Evolutionary conservation across 2,329 filamentous ascomycete genomes (phyloP), one percentile per base, ranked within the genome.

Genomic region (Chaetomiaceae sp.): DNA sequence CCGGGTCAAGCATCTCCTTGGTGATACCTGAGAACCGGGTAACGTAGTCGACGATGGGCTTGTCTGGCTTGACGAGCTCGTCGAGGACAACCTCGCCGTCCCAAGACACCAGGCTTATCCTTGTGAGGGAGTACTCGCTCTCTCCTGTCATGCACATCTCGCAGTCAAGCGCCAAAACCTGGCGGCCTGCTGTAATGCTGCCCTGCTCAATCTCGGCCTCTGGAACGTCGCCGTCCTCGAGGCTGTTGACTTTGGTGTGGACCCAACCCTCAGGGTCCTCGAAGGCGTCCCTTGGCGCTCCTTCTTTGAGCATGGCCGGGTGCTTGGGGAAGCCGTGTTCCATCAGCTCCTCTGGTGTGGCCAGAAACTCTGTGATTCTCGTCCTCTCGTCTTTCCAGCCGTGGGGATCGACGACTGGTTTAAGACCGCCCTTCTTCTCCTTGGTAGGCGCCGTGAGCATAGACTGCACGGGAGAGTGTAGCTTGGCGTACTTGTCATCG

Each of bases 81-180:
- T 99, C 94, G 47, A 97, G 72, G 15, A 96, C 77, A 9, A 88
- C 80, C 31, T 83, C 81, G 45, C 91, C 91, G 61, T 91, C 83
- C 92, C 94, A 99, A 56, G 84, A 76, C 7, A 99, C 75, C 36
- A 97, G 70, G 67, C 91, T 96, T 67, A 97, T 87, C 53, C 94
- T 84, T 1, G 94, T 95, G 39, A 99, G 82, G 33, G 91, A 89
- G 59, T 87, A 89, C 60, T 89, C 82, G 44, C 84, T 84, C 56
- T 87, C 83, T 55, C 85, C 88, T 2, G 91, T 95, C 72, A 90
- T 85, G 68, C 91, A 96, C 94, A 99, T 99, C 71, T 99, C 94
- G 71, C 94, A 99, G 68, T 99, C 94, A 51, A 99, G 76, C 1
- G 90, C 87, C 45, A 95, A 75, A 11, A 96, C 75, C 34, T 86